Evolutionary conservation across 2,329 filamentous ascomycete species (phyloP), one percentile per base, ranked within the genome.

Genomic region (Trichoderma cornu-damae): DNA sequence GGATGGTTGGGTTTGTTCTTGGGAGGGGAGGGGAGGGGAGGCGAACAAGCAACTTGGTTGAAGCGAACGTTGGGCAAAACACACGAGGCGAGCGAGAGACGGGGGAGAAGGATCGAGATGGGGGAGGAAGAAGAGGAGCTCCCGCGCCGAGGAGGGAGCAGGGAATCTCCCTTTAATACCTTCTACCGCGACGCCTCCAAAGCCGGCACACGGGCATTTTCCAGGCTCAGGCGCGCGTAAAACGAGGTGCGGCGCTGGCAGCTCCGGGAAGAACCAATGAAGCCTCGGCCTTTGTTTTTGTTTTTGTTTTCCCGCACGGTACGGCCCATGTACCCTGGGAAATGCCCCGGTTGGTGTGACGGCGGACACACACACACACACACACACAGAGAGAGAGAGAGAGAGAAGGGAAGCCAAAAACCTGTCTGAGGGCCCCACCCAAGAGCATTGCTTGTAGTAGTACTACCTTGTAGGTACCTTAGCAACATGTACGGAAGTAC

Each of bases 1-100:
- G 43, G 68, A 53, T 35, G 58, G 58, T 55, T 59, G 49, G 52
- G 51, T 60, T 43, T 47, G 35, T 58, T 28, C 37, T 26, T 20
- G 14, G n/a, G n/a, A 28, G 16, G 30, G 26, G 40, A 20, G 42
- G 63, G 7, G 26, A 24, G 43, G 24, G 14, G 24, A 46, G 7
- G n/a, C 24, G 44, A 65, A 60, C 61, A 62, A 49, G 58, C 58
- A 47, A 52, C 46, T n/a, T n/a, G n/a, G n/a, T n/a, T n/a, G 46
- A 47, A 59, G 52, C 43, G 53, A 61, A 53, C 46, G 53, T 54
- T n/a, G 38, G 52, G 32, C 32, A 43, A 26, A n/a, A n/a, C n/a
- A n/a, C 42, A 12, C 48, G 44, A 61, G 54, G 18, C 42, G 48
- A 62, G 59, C 56, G 57, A 57, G 58, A 55, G 61, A 54, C 47